Conservation (phyloP, 1,139 yeast genomes). For the Diutina mesorugosa region DNA sequence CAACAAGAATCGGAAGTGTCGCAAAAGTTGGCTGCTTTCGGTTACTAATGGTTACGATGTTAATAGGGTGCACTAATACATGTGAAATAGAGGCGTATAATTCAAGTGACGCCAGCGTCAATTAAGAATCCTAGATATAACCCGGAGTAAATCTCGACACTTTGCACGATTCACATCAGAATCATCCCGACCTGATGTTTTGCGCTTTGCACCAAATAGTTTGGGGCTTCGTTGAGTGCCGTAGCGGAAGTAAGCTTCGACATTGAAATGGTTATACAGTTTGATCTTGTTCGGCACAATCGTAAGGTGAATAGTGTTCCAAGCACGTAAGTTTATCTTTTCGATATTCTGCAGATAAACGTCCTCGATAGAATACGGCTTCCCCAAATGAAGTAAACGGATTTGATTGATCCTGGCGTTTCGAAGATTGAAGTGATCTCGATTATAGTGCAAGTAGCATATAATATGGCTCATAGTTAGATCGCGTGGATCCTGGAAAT, state of each 20-base stretch:
- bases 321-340: not conserved
- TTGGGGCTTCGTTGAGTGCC: not conserved
- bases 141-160: not conserved
- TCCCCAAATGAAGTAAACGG: not conserved
- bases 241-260: not conserved
- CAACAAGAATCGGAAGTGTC: slow-evolving; percentile 67
- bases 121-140: not conserved
- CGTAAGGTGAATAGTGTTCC: not conserved
- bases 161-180: not conserved
- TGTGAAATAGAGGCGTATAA: not conserved
- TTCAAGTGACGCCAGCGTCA: not conserved
- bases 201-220: not conserved
- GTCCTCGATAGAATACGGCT: not conserved
- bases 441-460: not conserved
- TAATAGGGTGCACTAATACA: slow-evolving; percentile 1
- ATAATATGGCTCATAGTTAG: not conserved
- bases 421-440: not conserved
- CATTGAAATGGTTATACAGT: not conserved
- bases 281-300: not conserved
- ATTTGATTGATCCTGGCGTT: not conserved
- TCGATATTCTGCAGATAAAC: not conserved
- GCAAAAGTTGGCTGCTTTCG: slow-evolving; percentile 65
- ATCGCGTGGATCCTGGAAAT: not conserved
- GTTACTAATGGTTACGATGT: slow-evolving; percentile 39
- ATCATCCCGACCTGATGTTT: not conserved